A percentile compares a stretch with the other conserved stretches of the same genome.
phyloP scores from a whole-genome alignment of 2,329 filamentous ascomycete genomes.

The Leptographium procerum region DNA sequence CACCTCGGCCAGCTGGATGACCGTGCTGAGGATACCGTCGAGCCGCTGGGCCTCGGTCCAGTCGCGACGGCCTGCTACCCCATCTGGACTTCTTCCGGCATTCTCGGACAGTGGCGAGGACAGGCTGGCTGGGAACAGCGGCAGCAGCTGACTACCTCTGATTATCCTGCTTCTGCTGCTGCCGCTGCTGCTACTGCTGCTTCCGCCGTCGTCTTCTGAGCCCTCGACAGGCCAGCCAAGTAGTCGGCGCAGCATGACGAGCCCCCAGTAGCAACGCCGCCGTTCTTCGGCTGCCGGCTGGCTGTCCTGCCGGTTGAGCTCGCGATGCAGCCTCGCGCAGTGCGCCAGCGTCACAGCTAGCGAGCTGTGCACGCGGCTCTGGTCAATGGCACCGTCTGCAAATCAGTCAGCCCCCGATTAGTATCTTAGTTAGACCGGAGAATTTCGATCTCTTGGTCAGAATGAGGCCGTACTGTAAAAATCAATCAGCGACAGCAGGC shows the following conservation, averaged over 20 bases:
- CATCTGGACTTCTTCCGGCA: no score
- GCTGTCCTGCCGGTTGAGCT: background rate
- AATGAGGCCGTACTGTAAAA: background rate
- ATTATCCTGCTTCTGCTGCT: background rate
- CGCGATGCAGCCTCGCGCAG: slow-evolving; percentile 1
- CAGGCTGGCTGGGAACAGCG: slow-evolving; percentile 1
- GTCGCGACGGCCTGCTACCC: background rate
- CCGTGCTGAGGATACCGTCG: slow-evolving; percentile 4
- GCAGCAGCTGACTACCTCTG: background rate
- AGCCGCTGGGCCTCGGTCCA: background rate
- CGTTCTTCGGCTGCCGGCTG: slow-evolving; percentile 1
- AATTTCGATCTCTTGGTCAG: no score
- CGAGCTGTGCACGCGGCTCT: slow-evolving; percentile 2
- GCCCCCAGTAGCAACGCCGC: slow-evolving; percentile 3
- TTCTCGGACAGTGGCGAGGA: slow-evolving; percentile 1
- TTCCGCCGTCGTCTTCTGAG: background rate
- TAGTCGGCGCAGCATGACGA: slow-evolving; percentile 1
- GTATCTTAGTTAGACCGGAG: no score
- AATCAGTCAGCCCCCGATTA: no score
- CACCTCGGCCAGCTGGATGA: slow-evolving; percentile 4
- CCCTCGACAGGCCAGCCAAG: background rate
- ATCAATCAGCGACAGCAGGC: background rate
- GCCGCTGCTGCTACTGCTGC: no score
- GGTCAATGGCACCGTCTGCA: background rate
- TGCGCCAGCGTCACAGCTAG: slow-evolving; percentile 3